Conservation (phyloP, 306 rosid genomes). For the Boehmeria nivea region DNA sequence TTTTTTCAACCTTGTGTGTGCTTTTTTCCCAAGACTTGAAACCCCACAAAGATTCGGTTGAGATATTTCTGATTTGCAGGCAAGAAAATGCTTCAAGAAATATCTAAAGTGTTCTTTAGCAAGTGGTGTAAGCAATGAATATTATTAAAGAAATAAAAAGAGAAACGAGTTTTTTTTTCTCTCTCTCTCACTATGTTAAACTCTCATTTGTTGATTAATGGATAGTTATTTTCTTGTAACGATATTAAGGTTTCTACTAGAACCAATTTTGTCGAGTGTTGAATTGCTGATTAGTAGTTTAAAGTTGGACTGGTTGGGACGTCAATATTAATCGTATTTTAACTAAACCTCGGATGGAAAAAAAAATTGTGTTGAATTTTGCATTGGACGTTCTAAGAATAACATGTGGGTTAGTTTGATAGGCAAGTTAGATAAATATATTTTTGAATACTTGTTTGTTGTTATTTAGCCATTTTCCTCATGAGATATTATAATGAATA, state of each 20-base stretch:
- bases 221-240: too few relatives aligned
- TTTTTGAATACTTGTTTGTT: too few relatives aligned
- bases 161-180: neutral
- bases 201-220: too few relatives aligned
- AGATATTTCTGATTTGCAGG: slow-evolving; percentile 3
- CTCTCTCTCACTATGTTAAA: too few relatives aligned
- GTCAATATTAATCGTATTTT: neutral
- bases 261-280: too few relatives aligned
- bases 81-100: neutral
- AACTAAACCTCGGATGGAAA: neutral
- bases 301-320: neutral
- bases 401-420: too few relatives aligned
- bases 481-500: too few relatives aligned
- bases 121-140: neutral
- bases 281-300: neutral
- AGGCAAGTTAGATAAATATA: too few relatives aligned
- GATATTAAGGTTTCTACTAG: too few relatives aligned
- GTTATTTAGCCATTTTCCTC: too few relatives aligned
- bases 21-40: neutral
- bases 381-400: too few relatives aligned
- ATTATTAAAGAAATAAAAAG: neutral
- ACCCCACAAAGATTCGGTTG: slow-evolving; percentile 10
- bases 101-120: neutral
- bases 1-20: neutral
- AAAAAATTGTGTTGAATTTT: too few relatives aligned